Evolutionary conservation across 2,329 filamentous ascomycete genomes (phyloP), one percentile per base, ranked within the genome.

Genomic region (Calonectria hawksworthii): DNA sequence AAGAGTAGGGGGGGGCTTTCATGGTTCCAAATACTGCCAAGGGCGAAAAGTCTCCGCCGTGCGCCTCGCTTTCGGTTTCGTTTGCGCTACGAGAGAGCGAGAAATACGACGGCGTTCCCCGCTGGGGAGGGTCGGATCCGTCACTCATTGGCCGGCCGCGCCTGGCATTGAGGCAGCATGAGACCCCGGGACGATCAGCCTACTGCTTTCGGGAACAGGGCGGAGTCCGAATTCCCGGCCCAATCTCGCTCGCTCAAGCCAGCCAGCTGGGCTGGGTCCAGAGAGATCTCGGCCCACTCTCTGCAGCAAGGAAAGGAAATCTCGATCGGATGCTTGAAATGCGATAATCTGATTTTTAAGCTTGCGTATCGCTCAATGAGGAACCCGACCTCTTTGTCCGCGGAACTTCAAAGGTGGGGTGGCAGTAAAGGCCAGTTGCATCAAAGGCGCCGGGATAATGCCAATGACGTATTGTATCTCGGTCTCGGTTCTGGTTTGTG

Each of bases 51-150:
- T 59, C 54, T n/a, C 54, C 28, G 54, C 21, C n/a, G 32, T 14
- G 23, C n/a, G 14, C n/a, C 34, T 63, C 56, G 56, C 56, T 63
- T 63, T 63, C 56, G 56, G 32, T 28, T 63, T 63, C 56, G 56
- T 63, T 63, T 63, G 30, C 11, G 56, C 23, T 18, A 16, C 5
- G 21, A 38, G n/a, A 16, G 56, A 21, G 23, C 9, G 36, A 41
- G 34, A 41, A 61, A 61, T 63, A 63, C 56, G 56, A 28, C 23
- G 11, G 52, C 16, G 56, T 13, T 41, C 34, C 56, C 26, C 9
- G 10, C 34, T 41, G 56, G 56, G 26, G 56, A 30, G 14, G 36
- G 34, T 41, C 56, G 56, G 34, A 41, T 41, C 36, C 38, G 18
- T 16, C 36, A 21, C 16, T 41, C 36, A 63, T 63, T 63, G 56